Conservation (phyloP, 169 alveolate species). For the Theileria parva region DNA sequence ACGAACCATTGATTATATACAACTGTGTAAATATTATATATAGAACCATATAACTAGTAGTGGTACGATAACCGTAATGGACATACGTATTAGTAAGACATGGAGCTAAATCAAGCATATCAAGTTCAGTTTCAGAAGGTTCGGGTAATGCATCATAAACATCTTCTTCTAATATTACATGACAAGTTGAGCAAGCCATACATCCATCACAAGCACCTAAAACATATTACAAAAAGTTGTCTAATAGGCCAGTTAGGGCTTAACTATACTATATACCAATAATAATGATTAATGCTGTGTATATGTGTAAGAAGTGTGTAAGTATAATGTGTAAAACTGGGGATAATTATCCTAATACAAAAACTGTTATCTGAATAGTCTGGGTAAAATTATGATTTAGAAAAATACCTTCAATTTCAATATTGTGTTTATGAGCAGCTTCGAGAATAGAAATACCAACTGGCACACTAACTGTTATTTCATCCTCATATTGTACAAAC, state of each 20-base stretch:
- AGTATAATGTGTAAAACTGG: neutral
- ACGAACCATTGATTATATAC: no score
- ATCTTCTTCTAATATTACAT: slow-evolving; percentile 89
- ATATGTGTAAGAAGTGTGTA: no score
- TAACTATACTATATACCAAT: no score
- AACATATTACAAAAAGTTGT: neutral
- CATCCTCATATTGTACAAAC: slow-evolving; percentile 67
- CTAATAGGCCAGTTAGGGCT: no score
- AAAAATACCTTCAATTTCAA: slow-evolving; percentile 80
- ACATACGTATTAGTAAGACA: slow-evolving; percentile 90
- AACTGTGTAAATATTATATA: neutral
- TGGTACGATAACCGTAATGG: neutral
- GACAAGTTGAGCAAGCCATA: slow-evolving; percentile 96
- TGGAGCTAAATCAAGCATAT: slow-evolving; percentile 93
- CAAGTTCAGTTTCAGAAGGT: slow-evolving; percentile 91
- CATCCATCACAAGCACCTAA: slow-evolving; percentile 96
- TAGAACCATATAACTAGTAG: neutral
- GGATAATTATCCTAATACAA: neutral
- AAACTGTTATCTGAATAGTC: neutral
- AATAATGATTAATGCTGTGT: no score
- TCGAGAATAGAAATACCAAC: slow-evolving; percentile 79
- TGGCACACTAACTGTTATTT: slow-evolving; percentile 71
- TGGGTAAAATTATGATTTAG: neutral
- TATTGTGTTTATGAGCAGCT: slow-evolving; percentile 78
- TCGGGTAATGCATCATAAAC: slow-evolving; percentile 84